Evolutionary conservation across 2,329 filamentous ascomycete genomes (phyloP), one percentile per base, ranked within the genome.

Genomic region (Exophiala xenobiotica): DNA sequence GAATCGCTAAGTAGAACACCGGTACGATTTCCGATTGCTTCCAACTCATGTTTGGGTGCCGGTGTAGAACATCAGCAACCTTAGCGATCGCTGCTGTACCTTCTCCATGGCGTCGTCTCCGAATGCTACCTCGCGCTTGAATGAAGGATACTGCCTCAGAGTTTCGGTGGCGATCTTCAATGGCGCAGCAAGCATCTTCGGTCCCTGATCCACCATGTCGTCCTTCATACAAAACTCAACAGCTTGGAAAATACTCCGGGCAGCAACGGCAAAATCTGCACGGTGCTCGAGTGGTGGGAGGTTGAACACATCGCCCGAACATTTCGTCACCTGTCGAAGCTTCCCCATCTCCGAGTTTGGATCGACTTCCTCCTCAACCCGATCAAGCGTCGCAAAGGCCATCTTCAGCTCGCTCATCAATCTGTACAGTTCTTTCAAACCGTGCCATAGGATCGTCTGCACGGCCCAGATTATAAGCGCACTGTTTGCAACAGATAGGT

Each of bases 391-490:
- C 7, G 11, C 22, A 5, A 53, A 41, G 12, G 33, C 24, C 11
- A 39, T 6, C 18, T 59, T 42, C 19, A 62, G 54, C 20, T 50
- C 35, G 3, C 40, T 49, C 40, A 67, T 51, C n/a, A 66, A 31
- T 2, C 59, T 29, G 53, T 69, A 66, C 6, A 72, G 54, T 35
- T 64, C 61, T 6, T 47, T 60, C 45, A 70, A 59, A 1, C 67
- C 66, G 3, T 65, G 62, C 65, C 67, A 70, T 16, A 71, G 49
- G 46, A 72, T 64, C 1, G 61, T 47, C 5, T 58, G 55, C 1
- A 62, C 61, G 3, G 66, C 61, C 69, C 69, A 72, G 40, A 66
- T 65, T 2, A 68, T 29, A 35, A 67, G 62, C 9, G 67, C 58
- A 3, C 61, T 65, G 5, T 58, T 53, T 3, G 68, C 67, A 3